A percentile compares a stretch with the other conserved stretches of the same genome.
phyloP scores from a whole-genome alignment of 1,284 basidiomycete genomes.

The Schizopora paradoxa region DNA sequence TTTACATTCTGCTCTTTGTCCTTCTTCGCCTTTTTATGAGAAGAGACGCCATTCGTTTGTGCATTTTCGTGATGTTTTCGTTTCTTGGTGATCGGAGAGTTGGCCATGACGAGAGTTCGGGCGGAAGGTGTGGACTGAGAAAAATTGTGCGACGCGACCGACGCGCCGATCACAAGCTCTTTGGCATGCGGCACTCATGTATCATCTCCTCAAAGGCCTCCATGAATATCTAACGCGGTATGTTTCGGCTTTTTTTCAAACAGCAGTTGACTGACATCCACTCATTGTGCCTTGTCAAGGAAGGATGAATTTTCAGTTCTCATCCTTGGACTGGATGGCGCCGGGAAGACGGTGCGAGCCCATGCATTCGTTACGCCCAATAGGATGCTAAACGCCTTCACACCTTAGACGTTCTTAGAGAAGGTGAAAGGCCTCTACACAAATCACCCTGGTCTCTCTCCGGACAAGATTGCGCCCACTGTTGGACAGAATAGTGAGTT shows the following conservation, averaged over 20 bases:
- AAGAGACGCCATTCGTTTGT: constrained; percentile 22
- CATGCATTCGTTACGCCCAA: constrained; percentile 4
- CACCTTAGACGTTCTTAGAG: constrained; percentile 75
- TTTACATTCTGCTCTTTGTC: constrained; percentile 38
- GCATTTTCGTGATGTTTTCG: constrained; percentile 41
- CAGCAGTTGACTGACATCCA: neutral
- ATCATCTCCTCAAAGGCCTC: constrained; percentile 85
- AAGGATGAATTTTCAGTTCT: constrained; percentile 94
- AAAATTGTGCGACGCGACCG: too few species aligned
- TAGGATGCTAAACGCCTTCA: constrained; percentile 9
- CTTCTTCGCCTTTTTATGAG: constrained; percentile 30
- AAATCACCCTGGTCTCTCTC: constrained; percentile 73
- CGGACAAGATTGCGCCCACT: constrained; percentile 89
- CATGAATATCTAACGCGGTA: constrained; percentile 85
- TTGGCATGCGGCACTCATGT: constrained; percentile 70
- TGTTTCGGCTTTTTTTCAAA: constrained; percentile 31
- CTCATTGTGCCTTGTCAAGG: constrained; percentile 31
- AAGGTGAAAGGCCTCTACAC: constrained; percentile 90
- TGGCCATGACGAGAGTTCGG: constrained; percentile 42
- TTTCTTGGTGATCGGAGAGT: constrained; percentile 47
- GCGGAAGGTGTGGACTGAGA: too few species aligned
- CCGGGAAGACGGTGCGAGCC: constrained; percentile 80
- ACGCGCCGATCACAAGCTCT: too few species aligned
- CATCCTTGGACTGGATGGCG: constrained; percentile 84
- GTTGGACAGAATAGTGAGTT: constrained; percentile 91